Conservation (phyloP, 805 yeast species). For the Naumovozyma baii region DNA sequence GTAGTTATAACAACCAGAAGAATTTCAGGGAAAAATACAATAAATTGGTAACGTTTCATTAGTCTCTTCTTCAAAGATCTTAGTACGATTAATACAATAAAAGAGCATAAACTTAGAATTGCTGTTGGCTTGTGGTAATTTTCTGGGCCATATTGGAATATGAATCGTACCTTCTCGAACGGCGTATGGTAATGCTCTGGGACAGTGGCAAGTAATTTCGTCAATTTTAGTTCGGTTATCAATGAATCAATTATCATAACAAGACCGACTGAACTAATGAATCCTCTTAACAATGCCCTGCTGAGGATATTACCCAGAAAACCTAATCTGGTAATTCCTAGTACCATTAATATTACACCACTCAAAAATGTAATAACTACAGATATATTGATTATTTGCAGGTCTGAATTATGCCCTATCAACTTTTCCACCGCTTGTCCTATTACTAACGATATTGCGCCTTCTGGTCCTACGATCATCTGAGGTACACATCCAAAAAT, state of each 20-base stretch:
- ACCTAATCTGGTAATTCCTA: constrained; percentile 79
- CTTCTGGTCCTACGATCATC: constrained; percentile 88
- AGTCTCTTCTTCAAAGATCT: constrained; percentile 35
- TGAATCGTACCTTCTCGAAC: constrained; percentile 53
- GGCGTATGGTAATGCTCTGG: constrained; percentile 60
- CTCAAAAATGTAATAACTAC: constrained; percentile 64
- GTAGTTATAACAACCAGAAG: constrained; percentile 58
- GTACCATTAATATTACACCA: constrained; percentile 60
- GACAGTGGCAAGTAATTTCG: constrained; percentile 35
- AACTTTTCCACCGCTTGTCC: constrained; percentile 68
- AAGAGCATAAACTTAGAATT: constrained; percentile 45
- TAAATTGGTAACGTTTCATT: constrained; percentile 30
- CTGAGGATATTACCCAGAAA: constrained; percentile 74
- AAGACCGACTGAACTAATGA: constrained; percentile 75
- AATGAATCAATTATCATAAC: constrained; percentile 73
- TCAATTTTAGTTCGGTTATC: constrained; percentile 64
- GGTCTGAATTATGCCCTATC: constrained; percentile 33
- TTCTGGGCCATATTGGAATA: constrained; percentile 37
- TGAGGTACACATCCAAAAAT: constrained; percentile 79
- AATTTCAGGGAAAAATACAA: constrained; percentile 76
- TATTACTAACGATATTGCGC: constrained; percentile 72
- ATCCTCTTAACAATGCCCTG: constrained; percentile 69
- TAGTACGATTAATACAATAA: constrained; percentile 36
- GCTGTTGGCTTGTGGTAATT: constrained; percentile 52
- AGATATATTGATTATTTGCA: constrained; percentile 46